These are phyloP conservation scores for Lactifluus subvellereus DNA, from an alignment of 768 basidiomycete species.

Conservation along the genomic window DNA sequence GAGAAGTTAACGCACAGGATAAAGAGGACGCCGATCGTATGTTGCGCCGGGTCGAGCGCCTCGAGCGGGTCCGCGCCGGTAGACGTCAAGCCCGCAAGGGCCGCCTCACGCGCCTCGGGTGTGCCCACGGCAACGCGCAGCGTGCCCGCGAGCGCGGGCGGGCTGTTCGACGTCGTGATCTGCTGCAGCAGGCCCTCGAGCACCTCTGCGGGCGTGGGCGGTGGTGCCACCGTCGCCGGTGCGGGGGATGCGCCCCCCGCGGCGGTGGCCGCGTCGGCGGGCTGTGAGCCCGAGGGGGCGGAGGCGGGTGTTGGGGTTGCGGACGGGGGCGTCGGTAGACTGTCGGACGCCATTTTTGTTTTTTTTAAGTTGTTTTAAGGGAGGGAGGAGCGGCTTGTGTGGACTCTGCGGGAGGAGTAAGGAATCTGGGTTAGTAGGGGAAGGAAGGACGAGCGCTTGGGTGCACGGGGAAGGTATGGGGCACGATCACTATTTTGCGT, in stretches of 20 bases:
- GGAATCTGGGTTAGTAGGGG: background rate
- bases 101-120: slow-evolving; percentile 10
- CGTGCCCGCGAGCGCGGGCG: slow-evolving; percentile 1
- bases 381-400: background rate
- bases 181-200: slow-evolving; percentile 10
- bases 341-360: slow-evolving; percentile 12
- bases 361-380: background rate
- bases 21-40: slow-evolving; percentile 16
- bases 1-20: slow-evolving; percentile 10
- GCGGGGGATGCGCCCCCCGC: background rate
- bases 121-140: background rate
- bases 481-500: no score
- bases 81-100: slow-evolving; percentile 1
- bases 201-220: background rate
- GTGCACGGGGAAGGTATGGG: no score
- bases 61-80: slow-evolving; percentile 18
- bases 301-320: slow-evolving; percentile 1
- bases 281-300: slow-evolving; percentile 1
- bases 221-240: background rate
- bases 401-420: no score
- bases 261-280: background rate
- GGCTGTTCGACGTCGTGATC: slow-evolving; percentile 7
- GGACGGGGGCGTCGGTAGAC: slow-evolving; percentile 17
- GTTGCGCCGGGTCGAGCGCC: slow-evolving; percentile 8
- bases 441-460: no score